A percentile compares a stretch with the other conserved stretches of the same genome.
These are phyloP conservation scores for Immersiporthe knoxdaviesiana DNA, from an alignment of 2,329 filamentous ascomycete genomes.

Conservation along the genomic window DNA sequence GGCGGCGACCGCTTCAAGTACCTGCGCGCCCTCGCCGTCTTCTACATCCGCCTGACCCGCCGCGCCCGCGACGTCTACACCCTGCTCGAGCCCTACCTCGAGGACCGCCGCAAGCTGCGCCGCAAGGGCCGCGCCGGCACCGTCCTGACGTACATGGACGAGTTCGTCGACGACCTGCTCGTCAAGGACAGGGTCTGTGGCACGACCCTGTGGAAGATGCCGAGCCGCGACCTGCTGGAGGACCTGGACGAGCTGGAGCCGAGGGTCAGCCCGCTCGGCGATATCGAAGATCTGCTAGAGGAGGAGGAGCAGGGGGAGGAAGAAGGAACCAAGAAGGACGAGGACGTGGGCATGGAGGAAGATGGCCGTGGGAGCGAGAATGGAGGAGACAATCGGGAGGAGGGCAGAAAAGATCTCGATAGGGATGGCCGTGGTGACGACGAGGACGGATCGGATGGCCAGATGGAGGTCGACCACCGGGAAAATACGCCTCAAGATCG, in stretches of 20 bases:
- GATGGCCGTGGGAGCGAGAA: constrained; percentile 37
- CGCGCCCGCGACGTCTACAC: constrained; percentile 79
- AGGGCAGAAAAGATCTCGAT: constrained; percentile 26
- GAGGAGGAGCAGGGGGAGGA: constrained; percentile 49
- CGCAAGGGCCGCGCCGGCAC: constrained; percentile 75
- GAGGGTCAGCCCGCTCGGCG: constrained; percentile 79
- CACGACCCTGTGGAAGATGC: constrained; percentile 91
- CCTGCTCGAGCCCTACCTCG: constrained; percentile 79
- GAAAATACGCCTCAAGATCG: constrained; percentile 26
- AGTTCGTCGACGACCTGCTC: constrained; percentile 91
- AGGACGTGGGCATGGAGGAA: constrained; percentile 35
- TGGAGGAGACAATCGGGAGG: not conserved
- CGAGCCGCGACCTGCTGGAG: constrained; percentile 78
- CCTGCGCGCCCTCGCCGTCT: constrained; percentile 83
- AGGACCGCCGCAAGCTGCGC: constrained; percentile 82
- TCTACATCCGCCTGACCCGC: constrained; percentile 91
- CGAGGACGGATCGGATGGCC: constrained; percentile 40
- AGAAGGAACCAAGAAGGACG: constrained; percentile 52
- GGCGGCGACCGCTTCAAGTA: constrained; percentile 83
- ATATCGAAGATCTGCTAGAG: constrained; percentile 72
- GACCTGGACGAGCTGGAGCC: constrained; percentile 88
- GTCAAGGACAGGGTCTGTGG: constrained; percentile 88
- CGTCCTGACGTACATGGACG: constrained; percentile 79
- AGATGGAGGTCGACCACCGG: constrained; percentile 43
- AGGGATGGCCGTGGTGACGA: constrained; percentile 29